Evolutionary conservation across 768 basidiomycete species (phyloP), one percentile per base, ranked within the genome.

Genomic region (Boletus sp.): DNA sequence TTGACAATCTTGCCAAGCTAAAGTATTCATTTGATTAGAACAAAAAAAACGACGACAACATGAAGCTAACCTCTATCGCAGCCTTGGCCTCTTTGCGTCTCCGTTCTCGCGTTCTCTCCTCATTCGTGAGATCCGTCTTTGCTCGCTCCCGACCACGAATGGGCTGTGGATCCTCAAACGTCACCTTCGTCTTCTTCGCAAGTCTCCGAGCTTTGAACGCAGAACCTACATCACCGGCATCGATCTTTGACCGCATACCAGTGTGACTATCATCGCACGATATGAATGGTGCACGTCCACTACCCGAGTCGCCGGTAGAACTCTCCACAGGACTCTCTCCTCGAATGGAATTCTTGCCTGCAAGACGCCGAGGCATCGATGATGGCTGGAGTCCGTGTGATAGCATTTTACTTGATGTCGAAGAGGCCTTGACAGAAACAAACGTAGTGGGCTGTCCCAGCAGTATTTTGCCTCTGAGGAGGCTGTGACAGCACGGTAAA

Each of bases 1-100:
- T 93, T 91, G 63, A 93, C 83, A 43, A 90, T 86, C 57, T 91
- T 90, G n/a, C 92, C 90, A 37, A 93, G 83, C 92, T 93, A 34
- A 14, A 23, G 23, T 7, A 33, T 8, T 7, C 58, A 55, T 30
- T n/a, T 6, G 29, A 13, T 64, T 7, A 65, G 38, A 34, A 45
- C 27, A 56, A 3, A 15, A 23, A 23, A 23, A 23, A 23, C 4
- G 1, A 53, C 10, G 30, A 50, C 6, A 42, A 45, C 52, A 19
- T 49, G 34, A 43, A 23, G 58, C 47, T 72, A 50, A 93, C 91
- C 83, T 93, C 88, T 65, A 92, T 88, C 32, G 91, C 88, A 65
- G 89, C 88, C 69, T 81, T 86, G n/a, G 92, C 90, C 66, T 93
- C 91, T 62, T 79, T 81, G 60, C 90, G 77, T 68, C 92, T 77